Base-by-base conservation (phyloP, 2,329 filamentous ascomycete genomes). In the Colletotrichum spinosum region DNA sequence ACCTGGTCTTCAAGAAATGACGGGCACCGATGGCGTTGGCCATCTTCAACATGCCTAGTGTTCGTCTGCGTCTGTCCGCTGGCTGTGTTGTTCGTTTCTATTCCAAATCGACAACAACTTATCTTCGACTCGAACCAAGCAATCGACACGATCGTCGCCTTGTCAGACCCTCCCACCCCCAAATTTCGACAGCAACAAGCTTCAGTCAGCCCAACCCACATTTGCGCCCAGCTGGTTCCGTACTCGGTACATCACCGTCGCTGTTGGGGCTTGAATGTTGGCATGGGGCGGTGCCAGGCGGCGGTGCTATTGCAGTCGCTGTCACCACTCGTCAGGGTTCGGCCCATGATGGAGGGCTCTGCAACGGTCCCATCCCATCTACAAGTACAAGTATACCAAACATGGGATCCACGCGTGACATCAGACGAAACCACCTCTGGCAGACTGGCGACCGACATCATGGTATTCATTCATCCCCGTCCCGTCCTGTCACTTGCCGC, bases 211-310 rank as follows among this genome's bases (percentile, higher is more conserved):
- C 62, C 46, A 53, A 54, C 48, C 54, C 52, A 1, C 42, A 48
- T 44, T 48, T 44, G 41, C 46, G 60, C 49, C 46, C 59, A 55
- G 25, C 25, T 25, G 17, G 17, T 17, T 17, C 17, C 17, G 17
- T 25, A 25, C 4, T 25, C 25, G 25, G 25, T 25, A 25, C 25
- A 25, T 25, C 25, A 25, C 25, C 25, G 25, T 25, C 25, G 25
- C 25, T 25, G 25, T 25, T 5, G 25, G 25, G 25, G 25, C 4
- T 25, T 25, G 25, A 25, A 25, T 4, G 25, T 25, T 25, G 41
- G 52, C 62, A 37, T 52, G 62, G 55, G 45, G 51, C 56, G 45
- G 61, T 63, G 61, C 55, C 44, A 51, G 61, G 58, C 52, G 62
- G 58, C 48, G 51, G 45, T 61, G 49, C 35, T 50, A n/a, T 39